These are phyloP conservation scores for Rhizophlyctis rosea DNA, from an alignment of 192 early-diverging fungal genomes.

Conservation along the genomic window DNA sequence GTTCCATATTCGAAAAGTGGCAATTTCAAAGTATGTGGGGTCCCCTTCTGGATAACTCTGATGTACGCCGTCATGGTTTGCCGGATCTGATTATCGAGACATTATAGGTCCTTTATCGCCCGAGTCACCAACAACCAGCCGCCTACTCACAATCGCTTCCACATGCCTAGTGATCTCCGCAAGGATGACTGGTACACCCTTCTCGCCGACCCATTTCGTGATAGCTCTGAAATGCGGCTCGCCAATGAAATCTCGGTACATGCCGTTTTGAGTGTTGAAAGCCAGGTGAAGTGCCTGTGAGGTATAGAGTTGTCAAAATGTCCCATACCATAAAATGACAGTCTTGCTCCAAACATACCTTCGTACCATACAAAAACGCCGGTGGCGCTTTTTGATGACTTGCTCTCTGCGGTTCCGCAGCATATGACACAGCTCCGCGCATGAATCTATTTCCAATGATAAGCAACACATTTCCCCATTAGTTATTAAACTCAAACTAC, in stretches of 20 bases:
- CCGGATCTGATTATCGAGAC: constrained; percentile 20
- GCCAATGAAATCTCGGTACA: constrained; percentile 40
- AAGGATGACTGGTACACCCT: constrained; percentile 29
- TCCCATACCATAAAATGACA: too few relatives aligned
- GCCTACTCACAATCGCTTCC: constrained; percentile 21
- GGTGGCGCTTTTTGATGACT: constrained; percentile 34
- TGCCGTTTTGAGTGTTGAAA: constrained; percentile 28
- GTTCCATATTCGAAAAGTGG: constrained; percentile 47
- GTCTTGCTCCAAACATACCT: constrained; percentile 20
- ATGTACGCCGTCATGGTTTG: constrained; percentile 39
- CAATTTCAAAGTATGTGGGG: constrained; percentile 39
- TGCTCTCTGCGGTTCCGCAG: constrained; percentile 19
- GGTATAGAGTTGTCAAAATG: too few relatives aligned
- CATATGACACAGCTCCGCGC: constrained; percentile 29
- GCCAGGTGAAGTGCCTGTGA: constrained; percentile 27
- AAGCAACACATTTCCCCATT: too few relatives aligned
- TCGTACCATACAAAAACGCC: constrained; percentile 42
- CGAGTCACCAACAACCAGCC: too few relatives aligned
- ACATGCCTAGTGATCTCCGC: constrained; percentile 36
- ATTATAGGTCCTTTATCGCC: too few relatives aligned
- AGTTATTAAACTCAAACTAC: too few relatives aligned
- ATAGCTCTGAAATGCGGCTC: constrained; percentile 35
- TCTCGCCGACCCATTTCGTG: constrained; percentile 23
- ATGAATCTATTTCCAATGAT: constrained; percentile 35
- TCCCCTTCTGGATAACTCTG: constrained; percentile 37